These are phyloP conservation scores for Suzukiozyma palmioleophila DNA, from an alignment of 1,139 yeast genomes.

Conservation along the genomic window DNA sequence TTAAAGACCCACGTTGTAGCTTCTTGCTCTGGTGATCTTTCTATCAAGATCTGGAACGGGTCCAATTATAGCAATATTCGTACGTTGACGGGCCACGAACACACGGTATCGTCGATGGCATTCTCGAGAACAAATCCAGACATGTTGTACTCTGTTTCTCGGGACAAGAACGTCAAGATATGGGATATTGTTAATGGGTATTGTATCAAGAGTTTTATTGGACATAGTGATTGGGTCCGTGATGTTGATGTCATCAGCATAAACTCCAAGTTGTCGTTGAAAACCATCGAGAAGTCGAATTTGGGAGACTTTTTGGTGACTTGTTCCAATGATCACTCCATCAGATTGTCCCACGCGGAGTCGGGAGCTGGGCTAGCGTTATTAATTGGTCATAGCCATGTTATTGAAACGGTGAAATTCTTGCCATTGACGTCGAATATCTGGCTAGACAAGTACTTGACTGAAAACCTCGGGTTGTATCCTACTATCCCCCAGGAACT, in stretches of 20 bases:
- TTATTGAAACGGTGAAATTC: slow-evolving; percentile 69
- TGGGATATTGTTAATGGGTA: slow-evolving; percentile 79
- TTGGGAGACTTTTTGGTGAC: slow-evolving; percentile 60
- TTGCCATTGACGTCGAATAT: slow-evolving; percentile 53
- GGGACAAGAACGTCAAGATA: slow-evolving; percentile 67
- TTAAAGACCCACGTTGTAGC: slow-evolving; percentile 32
- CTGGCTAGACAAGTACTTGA: slow-evolving; percentile 47
- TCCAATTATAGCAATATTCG: slow-evolving; percentile 51
- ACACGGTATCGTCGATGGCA: slow-evolving; percentile 65
- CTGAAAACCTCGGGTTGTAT: slow-evolving; percentile 25
- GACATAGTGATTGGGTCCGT: slow-evolving; percentile 91
- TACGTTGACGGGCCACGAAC: slow-evolving; percentile 85
- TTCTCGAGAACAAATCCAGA: slow-evolving; percentile 42
- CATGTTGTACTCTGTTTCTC: slow-evolving; percentile 62
- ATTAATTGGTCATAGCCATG: slow-evolving; percentile 78
- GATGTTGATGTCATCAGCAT: slow-evolving; percentile 42
- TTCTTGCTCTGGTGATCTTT: slow-evolving; percentile 71
- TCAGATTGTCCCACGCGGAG: slow-evolving; percentile 59
- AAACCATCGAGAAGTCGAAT: slow-evolving; percentile 8
- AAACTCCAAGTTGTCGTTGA: slow-evolving; percentile 5
- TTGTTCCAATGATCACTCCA: slow-evolving; percentile 79
- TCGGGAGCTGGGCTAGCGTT: slow-evolving; percentile 68
- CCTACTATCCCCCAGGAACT: slow-evolving; percentile 34
- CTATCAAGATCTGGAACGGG: slow-evolving; percentile 69
- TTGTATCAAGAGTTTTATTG: slow-evolving; percentile 61